These are phyloP conservation scores for Eustoma russellianum DNA, from an alignment of 257 asterid genomes.

Conservation along the genomic window DNA sequence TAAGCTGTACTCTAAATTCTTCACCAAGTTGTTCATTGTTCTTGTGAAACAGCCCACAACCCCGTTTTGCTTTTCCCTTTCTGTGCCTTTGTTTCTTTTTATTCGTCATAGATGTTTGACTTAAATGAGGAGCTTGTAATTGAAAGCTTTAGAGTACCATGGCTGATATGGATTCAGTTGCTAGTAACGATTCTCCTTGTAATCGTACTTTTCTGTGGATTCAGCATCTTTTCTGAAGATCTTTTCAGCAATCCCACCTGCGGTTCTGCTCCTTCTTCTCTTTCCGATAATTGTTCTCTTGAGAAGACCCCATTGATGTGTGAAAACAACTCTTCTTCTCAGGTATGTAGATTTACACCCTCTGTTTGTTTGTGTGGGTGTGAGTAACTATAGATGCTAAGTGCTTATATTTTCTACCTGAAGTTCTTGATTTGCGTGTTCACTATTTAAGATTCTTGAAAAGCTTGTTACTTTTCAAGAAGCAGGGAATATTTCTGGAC, in stretches of 20 bases:
- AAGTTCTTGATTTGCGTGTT: not conserved
- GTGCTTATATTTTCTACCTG: not conserved
- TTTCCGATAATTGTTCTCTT: constrained; percentile 9
- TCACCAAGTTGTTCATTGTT: not conserved
- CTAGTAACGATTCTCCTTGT: constrained; percentile 50
- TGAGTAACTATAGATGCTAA: no score
- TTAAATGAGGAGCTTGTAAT: constrained; percentile 60
- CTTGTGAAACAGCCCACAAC: not conserved
- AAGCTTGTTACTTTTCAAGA: no score
- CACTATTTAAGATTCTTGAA: no score
- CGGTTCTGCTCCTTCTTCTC: constrained; percentile 21
- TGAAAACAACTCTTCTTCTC: constrained; percentile 22
- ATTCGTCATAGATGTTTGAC: constrained; percentile 32
- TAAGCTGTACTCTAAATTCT: not conserved
- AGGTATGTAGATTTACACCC: constrained; percentile 18
- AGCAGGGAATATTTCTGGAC: no score
- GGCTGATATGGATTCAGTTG: constrained; percentile 81
- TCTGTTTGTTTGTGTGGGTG: not conserved
- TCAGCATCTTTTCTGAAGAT: constrained; percentile 31
- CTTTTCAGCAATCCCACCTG: constrained; percentile 14
- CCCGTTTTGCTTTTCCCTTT: not conserved
- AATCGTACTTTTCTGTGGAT: constrained; percentile 41
- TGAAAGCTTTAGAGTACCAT: constrained; percentile 50
- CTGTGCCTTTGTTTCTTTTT: not conserved
- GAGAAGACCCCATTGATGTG: constrained; percentile 8